phyloP scores from a whole-genome alignment of 495 filamentous ascomycete species.

The Annulohypoxylon bovei region DNA sequence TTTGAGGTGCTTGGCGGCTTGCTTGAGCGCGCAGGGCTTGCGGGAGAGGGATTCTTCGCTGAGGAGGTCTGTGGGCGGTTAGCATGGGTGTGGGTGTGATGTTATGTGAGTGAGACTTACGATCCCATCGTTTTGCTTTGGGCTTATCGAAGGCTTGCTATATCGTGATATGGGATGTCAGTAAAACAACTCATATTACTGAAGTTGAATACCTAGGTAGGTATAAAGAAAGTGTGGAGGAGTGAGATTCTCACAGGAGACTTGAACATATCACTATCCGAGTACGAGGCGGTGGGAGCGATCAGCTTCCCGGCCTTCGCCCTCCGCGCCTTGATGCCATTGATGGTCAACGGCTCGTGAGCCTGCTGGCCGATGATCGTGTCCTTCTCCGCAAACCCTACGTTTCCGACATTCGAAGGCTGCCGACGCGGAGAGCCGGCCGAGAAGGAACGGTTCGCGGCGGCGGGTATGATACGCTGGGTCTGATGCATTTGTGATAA shows the following conservation, averaged over 20 bases:
- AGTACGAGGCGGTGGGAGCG: constrained; percentile 78
- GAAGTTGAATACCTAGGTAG: neutral
- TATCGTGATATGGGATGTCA: neutral
- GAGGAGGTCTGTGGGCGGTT: constrained; percentile 55
- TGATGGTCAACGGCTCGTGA: constrained; percentile 73
- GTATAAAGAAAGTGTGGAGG: neutral
- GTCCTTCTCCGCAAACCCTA: constrained; percentile 23
- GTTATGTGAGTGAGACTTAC: constrained; percentile 61
- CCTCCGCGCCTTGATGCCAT: constrained; percentile 73
- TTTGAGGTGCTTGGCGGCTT: constrained; percentile 75
- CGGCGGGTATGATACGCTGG: constrained; percentile 9
- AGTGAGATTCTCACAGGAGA: constrained; percentile 60
- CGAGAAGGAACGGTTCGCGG: neutral
- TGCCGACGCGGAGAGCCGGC: neutral
- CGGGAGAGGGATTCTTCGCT: constrained; percentile 65
- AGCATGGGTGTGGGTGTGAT: neutral
- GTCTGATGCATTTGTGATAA: constrained; percentile 9
- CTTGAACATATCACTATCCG: constrained; percentile 88
- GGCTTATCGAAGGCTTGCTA: constrained; percentile 69
- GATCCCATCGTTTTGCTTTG: constrained; percentile 84
- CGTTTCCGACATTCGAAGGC: constrained; percentile 9
- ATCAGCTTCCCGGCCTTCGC: constrained; percentile 72
- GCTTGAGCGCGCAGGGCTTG: constrained; percentile 76
- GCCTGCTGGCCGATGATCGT: constrained; percentile 40
- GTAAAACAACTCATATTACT: neutral